phyloP scores from a whole-genome alignment of 805 yeast species.

The Yarrowia alimentaria region DNA sequence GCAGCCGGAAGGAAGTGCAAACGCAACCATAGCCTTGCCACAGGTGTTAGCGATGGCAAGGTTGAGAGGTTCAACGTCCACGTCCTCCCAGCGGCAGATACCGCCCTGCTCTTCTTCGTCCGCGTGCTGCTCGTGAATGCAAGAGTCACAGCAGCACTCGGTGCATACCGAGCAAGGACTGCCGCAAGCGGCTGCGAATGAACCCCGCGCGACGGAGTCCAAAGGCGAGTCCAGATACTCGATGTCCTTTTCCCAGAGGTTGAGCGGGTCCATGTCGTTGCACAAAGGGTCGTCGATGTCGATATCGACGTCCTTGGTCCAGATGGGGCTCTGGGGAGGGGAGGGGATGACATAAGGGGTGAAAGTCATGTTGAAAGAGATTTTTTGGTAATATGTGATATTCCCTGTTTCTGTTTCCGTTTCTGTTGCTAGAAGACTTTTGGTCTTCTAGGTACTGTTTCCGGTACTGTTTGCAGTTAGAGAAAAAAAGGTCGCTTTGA shows the following conservation, averaged over 20 bases:
- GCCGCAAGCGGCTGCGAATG: not conserved
- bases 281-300: slow-evolving; percentile 1
- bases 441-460: slow-evolving; percentile 28
- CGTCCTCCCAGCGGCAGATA: slow-evolving; percentile 12
- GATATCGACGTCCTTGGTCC: not conserved
- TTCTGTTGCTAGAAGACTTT: slow-evolving; percentile 27
- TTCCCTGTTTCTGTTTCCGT: slow-evolving; percentile 29
- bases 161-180: slow-evolving; percentile 16
- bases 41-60: slow-evolving; percentile 22
- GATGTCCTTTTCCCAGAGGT: slow-evolving; percentile 16
- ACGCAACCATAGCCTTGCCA: slow-evolving; percentile 21
- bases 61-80: slow-evolving; percentile 25
- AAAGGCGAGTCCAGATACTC: not conserved
- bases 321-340: slow-evolving; percentile 18
- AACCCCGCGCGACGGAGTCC: not conserved
- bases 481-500: slow-evolving; percentile 17
- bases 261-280: slow-evolving; percentile 15
- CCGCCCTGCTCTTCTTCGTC: not conserved
- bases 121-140: not conserved
- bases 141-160: slow-evolving; percentile 13
- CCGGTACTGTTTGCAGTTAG: slow-evolving; percentile 28
- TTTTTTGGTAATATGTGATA: slow-evolving; percentile 22
- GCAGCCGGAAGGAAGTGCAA: slow-evolving; percentile 6
- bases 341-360: slow-evolving; percentile 22
- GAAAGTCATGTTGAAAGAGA: slow-evolving; percentile 23